These are phyloP conservation scores for Sporothrix pallida DNA, from an alignment of 2,329 filamentous ascomycete species.

Conservation along the genomic window DNA sequence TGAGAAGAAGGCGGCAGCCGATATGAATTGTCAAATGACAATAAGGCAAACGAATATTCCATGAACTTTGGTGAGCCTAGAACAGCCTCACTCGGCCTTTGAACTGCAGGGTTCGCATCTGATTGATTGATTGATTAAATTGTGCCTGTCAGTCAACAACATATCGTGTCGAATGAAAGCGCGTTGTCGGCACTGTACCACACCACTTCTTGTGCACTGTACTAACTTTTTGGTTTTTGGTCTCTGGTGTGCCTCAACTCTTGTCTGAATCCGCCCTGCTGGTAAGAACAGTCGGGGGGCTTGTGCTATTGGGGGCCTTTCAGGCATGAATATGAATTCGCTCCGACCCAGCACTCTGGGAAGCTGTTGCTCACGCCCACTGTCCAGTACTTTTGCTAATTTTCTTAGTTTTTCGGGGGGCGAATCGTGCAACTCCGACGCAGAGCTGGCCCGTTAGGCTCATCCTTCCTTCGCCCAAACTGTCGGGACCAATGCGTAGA, in stretches of 20 bases:
- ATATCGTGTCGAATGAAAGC: neutral
- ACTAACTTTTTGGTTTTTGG: neutral
- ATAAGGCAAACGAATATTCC: neutral
- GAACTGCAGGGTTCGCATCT: too few relatives aligned
- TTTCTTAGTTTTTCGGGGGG: neutral
- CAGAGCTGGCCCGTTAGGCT: neutral
- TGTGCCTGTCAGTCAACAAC: neutral
- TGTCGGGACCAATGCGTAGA: slow-evolving; percentile 11
- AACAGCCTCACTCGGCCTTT: neutral
- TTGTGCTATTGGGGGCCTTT: neutral
- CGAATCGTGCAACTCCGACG: neutral
- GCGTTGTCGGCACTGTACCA: neutral
- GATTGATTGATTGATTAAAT: neutral
- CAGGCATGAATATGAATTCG: neutral
- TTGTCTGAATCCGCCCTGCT: neutral
- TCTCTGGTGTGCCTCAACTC: too few relatives aligned
- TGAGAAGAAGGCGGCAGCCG: neutral
- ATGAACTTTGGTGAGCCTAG: neutral
- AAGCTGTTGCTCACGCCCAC: neutral
- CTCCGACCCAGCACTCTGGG: slow-evolving; percentile 21
- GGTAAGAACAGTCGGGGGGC: neutral
- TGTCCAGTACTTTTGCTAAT: neutral
- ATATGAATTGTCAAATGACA: neutral
- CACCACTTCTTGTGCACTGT: neutral
- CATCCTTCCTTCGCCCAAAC: slow-evolving; percentile 19